phyloP scores from a whole-genome alignment of 345 rosid species.

The Dimocarpus longan region DNA sequence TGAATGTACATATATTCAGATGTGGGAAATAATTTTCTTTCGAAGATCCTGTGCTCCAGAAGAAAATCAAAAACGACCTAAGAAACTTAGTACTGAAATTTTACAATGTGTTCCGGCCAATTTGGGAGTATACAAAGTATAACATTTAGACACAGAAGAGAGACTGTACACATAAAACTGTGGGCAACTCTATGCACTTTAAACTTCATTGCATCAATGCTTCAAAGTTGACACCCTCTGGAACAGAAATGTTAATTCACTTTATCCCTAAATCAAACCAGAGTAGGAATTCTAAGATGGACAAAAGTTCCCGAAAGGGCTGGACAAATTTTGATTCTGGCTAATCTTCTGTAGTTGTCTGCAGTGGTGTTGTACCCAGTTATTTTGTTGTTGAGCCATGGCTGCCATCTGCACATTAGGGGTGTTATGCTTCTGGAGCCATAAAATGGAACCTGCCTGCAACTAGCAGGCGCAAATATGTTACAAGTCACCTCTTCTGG shows the following conservation, averaged over 20 bases:
- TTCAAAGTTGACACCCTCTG: not conserved
- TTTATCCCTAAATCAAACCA: constrained; percentile 1
- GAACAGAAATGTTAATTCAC: not conserved
- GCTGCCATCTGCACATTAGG: not conserved
- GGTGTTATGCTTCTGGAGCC: constrained; percentile 4
- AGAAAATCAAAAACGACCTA: not conserved
- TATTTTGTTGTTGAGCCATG: constrained; percentile 20
- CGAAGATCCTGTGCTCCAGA: not conserved
- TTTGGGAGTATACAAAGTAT: not conserved
- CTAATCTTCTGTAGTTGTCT: not conserved
- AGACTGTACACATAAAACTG: not conserved
- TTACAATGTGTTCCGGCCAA: not conserved
- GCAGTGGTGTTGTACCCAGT: constrained; percentile 9
- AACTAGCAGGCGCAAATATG: constrained; percentile 17
- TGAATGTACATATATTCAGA: not conserved
- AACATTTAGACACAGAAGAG: not conserved
- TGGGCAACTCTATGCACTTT: constrained; percentile 10
- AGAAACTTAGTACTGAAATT: not conserved
- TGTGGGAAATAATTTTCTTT: not conserved
- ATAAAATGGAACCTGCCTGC: constrained; percentile 15
- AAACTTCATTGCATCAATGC: not conserved
- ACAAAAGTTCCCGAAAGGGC: constrained; percentile 13
- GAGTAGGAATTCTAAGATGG: not conserved
- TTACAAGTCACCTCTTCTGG: constrained; percentile 12
- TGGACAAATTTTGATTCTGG: not conserved